Conservation (phyloP, 176 grass and related monocot genomes). For the Hordeum marinum region DNA sequence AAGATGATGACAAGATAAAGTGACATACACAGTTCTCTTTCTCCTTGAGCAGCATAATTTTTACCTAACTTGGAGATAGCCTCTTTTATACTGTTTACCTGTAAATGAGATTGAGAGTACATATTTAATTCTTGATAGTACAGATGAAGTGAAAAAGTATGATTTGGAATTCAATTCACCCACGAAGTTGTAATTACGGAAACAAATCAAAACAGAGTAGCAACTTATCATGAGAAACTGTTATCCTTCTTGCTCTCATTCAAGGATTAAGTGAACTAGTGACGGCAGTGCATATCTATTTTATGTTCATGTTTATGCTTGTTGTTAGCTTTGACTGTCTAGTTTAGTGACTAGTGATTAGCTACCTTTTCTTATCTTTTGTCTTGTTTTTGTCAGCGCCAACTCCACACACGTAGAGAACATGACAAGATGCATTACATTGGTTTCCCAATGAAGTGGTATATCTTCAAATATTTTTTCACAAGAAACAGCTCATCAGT, state of each 20-base stretch:
- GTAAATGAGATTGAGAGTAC: conserved; percentile 30
- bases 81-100: conserved; percentile 80
- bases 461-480: background rate
- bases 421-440: background rate
- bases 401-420: background rate
- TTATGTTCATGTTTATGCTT: background rate
- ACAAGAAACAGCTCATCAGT: background rate
- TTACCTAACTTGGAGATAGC: conserved; percentile 70
- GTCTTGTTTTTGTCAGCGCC: background rate
- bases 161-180: background rate
- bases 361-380: background rate
- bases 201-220: background rate
- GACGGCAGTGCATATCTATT: background rate
- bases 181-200: background rate
- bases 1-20: background rate
- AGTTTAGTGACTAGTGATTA: background rate
- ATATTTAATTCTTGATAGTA: background rate
- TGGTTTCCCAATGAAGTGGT: background rate
- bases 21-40: conserved; percentile 66
- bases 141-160: background rate
- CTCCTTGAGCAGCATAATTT: conserved; percentile 91
- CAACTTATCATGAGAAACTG: background rate
- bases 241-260: background rate
- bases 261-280: background rate
- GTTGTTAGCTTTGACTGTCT: background rate